Conservation (phyloP, 2,329 filamentous ascomycete species). For the Cladophialophora carrionii region DNA sequence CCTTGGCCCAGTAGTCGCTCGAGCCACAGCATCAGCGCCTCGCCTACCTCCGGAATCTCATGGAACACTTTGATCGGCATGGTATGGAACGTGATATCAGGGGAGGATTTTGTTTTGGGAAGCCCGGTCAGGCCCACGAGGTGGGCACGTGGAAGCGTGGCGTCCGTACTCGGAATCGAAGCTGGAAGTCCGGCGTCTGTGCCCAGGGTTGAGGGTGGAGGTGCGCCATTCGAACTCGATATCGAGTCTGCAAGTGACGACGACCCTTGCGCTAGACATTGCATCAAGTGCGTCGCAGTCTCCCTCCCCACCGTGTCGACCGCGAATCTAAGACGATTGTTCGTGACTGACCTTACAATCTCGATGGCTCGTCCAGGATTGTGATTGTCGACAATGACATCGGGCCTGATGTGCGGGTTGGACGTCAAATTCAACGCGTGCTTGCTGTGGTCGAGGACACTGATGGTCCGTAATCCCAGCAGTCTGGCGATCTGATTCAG, state of each 20-base stretch:
- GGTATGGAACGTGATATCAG: slow-evolving; percentile 56
- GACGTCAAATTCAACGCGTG: slow-evolving; percentile 54
- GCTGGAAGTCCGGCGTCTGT: background rate
- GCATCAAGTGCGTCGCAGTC: slow-evolving; percentile 61
- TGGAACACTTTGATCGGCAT: slow-evolving; percentile 80
- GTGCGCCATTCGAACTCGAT: background rate
- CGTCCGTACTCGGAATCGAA: background rate
- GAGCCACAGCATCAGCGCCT: slow-evolving; percentile 66
- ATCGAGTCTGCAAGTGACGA: background rate
- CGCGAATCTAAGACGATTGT: slow-evolving; percentile 63
- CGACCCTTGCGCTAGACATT: slow-evolving; percentile 49
- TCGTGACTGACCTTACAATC: slow-evolving; percentile 64
- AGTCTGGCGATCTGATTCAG: slow-evolving; percentile 70
- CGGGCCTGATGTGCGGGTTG: slow-evolving; percentile 40
- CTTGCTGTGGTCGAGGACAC: slow-evolving; percentile 67
- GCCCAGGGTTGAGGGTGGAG: background rate
- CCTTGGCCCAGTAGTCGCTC: slow-evolving; percentile 63
- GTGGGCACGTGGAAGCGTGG: slow-evolving; percentile 50
- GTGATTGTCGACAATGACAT: slow-evolving; percentile 70
- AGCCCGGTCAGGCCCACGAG: slow-evolving; percentile 69
- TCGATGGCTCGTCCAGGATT: slow-evolving; percentile 67
- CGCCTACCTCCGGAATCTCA: slow-evolving; percentile 65
- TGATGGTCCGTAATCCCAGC: slow-evolving; percentile 66
- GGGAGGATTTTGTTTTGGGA: slow-evolving; percentile 58
- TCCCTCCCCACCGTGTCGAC: slow-evolving; percentile 70